Evolutionary conservation across 2,329 filamentous ascomycete species (phyloP), one percentile per base, ranked within the genome.

Genomic region (Xylariaceae sp.): DNA sequence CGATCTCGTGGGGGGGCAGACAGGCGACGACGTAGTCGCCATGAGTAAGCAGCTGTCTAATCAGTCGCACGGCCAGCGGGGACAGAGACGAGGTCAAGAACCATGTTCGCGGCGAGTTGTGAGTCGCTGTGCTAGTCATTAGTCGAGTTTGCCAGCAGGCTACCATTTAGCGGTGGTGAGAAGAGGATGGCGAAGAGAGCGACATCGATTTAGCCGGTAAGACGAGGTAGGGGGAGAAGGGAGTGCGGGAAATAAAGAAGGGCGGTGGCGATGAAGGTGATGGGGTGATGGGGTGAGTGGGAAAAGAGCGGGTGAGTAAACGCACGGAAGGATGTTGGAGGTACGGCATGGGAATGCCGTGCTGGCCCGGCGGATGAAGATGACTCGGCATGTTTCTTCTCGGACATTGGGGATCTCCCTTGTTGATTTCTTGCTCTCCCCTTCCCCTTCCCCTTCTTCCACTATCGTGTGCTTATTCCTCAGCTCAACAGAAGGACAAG

Each of bases 21-120:
- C 89, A 92, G 4, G 88, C 85, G 33, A 90, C 83, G 32, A 94
- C 84, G 59, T 84, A 89, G 63, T 97, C 92, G 34, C 92, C 90
- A 63, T 96, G 88, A n/a, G 79, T 78, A 33, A 97, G 81, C 30
- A 94, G 73, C 53, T 87, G 78, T 38, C 84, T 80, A 38, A 88
- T 85, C 41, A 96, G 74, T 31, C 86, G 83, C 44, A 95, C 84
- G 38, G 83, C 83, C 48, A 96, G 76, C 9, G 90, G 88, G 24
- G 88, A 90, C 44, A 90, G 77, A 23, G 87, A 86, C 43, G 86
- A 83, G 9, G 89, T 95, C 50, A 98, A 70, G 58, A 98, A 81
- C 92, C 92, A 97, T 55, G 90, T 87, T 56, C 90, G 83, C 35
- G 89, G 88, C 21, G 77, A 81, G 57, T 81, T 82, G 61, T 81